Base-by-base conservation (phyloP, 2,329 filamentous ascomycete genomes). In the Hyphodiscus sp. region DNA sequence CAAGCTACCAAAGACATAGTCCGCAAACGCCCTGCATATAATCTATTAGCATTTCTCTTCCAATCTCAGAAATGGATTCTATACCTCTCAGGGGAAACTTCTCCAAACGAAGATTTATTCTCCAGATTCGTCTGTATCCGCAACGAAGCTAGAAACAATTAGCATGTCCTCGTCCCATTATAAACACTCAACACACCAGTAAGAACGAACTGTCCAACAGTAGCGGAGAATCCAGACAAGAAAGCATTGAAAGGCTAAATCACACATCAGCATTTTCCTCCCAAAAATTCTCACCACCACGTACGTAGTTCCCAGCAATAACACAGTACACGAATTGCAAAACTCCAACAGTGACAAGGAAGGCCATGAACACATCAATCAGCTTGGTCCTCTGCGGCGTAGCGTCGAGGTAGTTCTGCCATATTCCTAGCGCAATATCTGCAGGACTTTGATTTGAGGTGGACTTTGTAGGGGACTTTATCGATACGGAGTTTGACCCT, bases 171-270 rank as follows among this genome's bases (percentile, higher is more conserved):
- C 20, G 20, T n/a, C 29, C 11, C 16, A 18, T 19, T 13, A 2
- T 48, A 20, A 10, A 19, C 44, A 19, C 33, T 26, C 18, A 20
- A 66, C 75, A 67, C 85, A 77, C 90, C 89, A 49, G 94, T 96
- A 63, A 99, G 82, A 58, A 99, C 94, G 70, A 99, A 99, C 70
- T 99, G 94, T 58, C 94, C 94, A 59, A 99, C 92, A 1, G 92
- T 94, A 16, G 92, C 90, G 57, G 83, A 85, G 76, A 99, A 99
- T 47, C 94, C 95, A 30, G 91, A 89, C 30, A 99, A 83, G 76
- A 99, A 99, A 60, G 95, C 94, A 71, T 99, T 99, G 79, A 99
- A 99, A 10, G 94, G 94, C 92, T 97, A 61, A n/a, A 46, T 19
- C 23, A 13, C 18, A 43, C 20, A 50, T 61, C 43, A 62, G 53